A percentile compares a stretch with the other conserved stretches of the same genome.
Conservation (phyloP, 768 basidiomycete species). For the Termitomyces sp. region DNA sequence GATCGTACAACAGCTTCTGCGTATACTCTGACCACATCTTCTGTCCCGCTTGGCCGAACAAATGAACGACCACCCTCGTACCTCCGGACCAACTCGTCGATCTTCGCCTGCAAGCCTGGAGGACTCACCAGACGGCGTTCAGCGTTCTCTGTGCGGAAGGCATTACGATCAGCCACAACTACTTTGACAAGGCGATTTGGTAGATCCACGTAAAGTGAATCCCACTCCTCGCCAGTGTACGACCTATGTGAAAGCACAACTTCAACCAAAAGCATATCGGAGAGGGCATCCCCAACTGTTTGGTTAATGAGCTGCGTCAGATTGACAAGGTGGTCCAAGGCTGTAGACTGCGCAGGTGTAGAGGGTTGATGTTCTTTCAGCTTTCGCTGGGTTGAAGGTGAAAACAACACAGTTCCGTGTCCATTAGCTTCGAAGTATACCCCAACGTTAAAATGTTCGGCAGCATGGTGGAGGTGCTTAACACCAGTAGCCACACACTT, state of each 20-base stretch:
- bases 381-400: constrained; percentile 60
- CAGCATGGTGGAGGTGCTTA: constrained; percentile 97
- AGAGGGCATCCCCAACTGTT: constrained; percentile 95
- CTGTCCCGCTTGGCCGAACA: constrained; percentile 95
- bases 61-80: constrained; percentile 88
- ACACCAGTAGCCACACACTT: constrained; percentile 96
- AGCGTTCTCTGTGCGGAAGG: constrained; percentile 90
- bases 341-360: constrained; percentile 79
- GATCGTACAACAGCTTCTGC: constrained; percentile 79
- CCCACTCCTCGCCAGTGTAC: constrained; percentile 86
- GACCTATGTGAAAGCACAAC: constrained; percentile 85
- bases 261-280: constrained; percentile 94
- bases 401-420: constrained; percentile 96
- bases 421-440: constrained; percentile 99
- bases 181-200: constrained; percentile 97
- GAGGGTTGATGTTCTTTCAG: constrained; percentile 66
- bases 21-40: constrained; percentile 97
- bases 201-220: constrained; percentile 87
- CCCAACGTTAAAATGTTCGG: constrained; percentile 91
- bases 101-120: constrained; percentile 70
- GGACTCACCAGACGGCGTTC: constrained; percentile 87
- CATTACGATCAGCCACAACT: constrained; percentile 72
- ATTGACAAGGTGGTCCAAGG: constrained; percentile 72
- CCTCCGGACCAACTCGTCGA: constrained; percentile 76
- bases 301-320: constrained; percentile 91